Base-by-base conservation (phyloP, 805 yeast genomes). In the Ogataea trehalophila region DNA sequence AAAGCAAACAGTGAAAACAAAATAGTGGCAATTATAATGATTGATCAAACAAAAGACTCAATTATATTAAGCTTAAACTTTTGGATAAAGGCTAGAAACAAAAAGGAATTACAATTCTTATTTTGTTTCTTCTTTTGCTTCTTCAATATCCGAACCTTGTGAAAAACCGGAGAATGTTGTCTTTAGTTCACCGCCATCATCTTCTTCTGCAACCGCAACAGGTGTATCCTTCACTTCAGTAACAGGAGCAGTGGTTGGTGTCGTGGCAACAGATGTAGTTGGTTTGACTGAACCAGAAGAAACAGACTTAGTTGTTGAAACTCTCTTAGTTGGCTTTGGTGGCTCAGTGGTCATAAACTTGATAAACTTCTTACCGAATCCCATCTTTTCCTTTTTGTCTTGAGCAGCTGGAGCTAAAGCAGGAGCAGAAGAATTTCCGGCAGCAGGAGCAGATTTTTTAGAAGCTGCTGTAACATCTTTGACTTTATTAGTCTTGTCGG, bases 91-190 rank as follows among this genome's bases (percentile, higher is more conserved):
- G 13, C 2, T 13, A n/a, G 26, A 29, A 40, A 17, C 23, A 14
- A 40, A 39, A 29, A 40, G 22, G 39, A n/a, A n/a, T n/a, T n/a
- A n/a, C n/a, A n/a, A 37, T 26, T 42, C 33, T 17, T 40, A 13
- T 9, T 39, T 45, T n/a, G 43, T 53, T 13, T 46, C 39, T 33
- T 39, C 35, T 11, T 20, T 15, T 6, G 23, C 41, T 29, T 53
- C 49, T 36, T 42, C 52, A 16, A 61, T 46, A 15, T 55, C 65
- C 6, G 76, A 73, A 26, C 76, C 77, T 57, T 73, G 77, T n/a
- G 73, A 68, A 55, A 73, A 73, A 3, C 73, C 74, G 23, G 73
- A 63, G 50, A 73, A 73, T 2, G 75, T 71, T 17, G 54, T 50
- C 45, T 52, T 47, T 31, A 55, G 38, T 38, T 53, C 54, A 9